Conservation (phyloP, 2,329 filamentous ascomycete genomes). For the Talaromyces sp. region DNA sequence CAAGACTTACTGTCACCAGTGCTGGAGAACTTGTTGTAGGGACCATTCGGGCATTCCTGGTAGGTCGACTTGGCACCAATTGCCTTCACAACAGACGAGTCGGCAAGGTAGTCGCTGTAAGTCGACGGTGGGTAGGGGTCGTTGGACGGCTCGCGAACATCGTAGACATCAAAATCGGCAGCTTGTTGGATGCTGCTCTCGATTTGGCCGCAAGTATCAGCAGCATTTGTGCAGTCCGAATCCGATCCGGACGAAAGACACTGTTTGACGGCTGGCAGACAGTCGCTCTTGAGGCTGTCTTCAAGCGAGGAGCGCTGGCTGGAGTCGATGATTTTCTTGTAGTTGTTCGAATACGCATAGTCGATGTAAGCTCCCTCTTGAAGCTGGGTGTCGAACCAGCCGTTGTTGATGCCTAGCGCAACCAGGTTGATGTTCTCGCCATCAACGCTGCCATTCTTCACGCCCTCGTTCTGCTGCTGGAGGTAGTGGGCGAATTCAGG, state of each 20-base stretch:
- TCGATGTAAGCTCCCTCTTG: conserved; percentile 46
- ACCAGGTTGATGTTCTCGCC: conserved; percentile 39
- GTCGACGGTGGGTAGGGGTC: conserved; percentile 61
- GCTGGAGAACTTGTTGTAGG: conserved; percentile 24
- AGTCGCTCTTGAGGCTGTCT: not conserved
- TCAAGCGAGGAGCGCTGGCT: not conserved
- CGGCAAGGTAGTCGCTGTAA: conserved; percentile 62
- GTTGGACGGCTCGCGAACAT: conserved; percentile 16
- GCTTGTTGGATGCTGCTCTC: not conserved
- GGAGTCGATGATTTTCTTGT: conserved; percentile 20
- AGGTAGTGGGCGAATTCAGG: conserved; percentile 36
- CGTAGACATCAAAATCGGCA: conserved; percentile 4
- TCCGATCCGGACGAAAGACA: conserved; percentile 9
- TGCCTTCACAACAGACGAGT: conserved; percentile 50
- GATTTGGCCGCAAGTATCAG: not conserved
- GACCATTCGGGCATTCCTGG: conserved; percentile 4
- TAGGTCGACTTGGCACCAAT: conserved; percentile 62
- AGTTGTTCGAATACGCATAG: conserved; percentile 56
- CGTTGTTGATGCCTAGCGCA: conserved; percentile 53
- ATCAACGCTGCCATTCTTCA: conserved; percentile 31
- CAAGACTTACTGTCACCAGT: conserved; percentile 32
- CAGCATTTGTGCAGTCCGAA: conserved; percentile 15
- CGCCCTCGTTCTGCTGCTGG: conserved; percentile 38
- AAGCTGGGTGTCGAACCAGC: conserved; percentile 48
- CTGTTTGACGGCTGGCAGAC: conserved; percentile 12